Conservation (phyloP, 129 eudicot species). For the Artemisia tridentata region DNA sequence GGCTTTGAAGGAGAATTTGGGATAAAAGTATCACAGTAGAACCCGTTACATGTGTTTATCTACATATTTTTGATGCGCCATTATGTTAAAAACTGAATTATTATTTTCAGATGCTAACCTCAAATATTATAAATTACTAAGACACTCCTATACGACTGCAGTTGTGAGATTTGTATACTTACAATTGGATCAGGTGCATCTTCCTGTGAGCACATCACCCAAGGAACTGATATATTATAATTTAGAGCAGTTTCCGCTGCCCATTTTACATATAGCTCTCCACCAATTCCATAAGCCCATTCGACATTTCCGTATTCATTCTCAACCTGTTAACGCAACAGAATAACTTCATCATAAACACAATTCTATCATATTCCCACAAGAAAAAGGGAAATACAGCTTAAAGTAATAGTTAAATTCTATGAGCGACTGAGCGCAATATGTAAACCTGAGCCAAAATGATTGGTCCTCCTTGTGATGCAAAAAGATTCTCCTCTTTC, state of each 20-base stretch:
- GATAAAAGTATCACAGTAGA: constrained; percentile 63
- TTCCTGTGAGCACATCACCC: constrained; percentile 83
- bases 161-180: constrained; percentile 26
- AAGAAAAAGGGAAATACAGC: too few relatives aligned
- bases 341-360: constrained; percentile 4
- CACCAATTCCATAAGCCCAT: constrained; percentile 66
- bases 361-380: not conserved
- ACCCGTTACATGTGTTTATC: constrained; percentile 89
- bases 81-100: constrained; percentile 9
- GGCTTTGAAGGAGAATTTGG: constrained; percentile 79
- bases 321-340: constrained; percentile 52
- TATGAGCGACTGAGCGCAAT: not conserved
- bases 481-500: constrained; percentile 81
- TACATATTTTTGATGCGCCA: constrained; percentile 26
- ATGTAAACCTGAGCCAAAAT: constrained; percentile 67
- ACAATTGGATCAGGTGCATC: constrained; percentile 88
- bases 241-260: constrained; percentile 77
- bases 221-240: constrained; percentile 69
- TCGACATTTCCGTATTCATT: constrained; percentile 83
- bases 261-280: constrained; percentile 63
- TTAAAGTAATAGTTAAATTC: not conserved
- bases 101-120: not conserved
- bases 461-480: constrained; percentile 87
- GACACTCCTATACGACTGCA: not conserved
- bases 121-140: too few relatives aligned